Base-by-base conservation (phyloP, 805 yeast species). In the Ogataea methanolica region DNA sequence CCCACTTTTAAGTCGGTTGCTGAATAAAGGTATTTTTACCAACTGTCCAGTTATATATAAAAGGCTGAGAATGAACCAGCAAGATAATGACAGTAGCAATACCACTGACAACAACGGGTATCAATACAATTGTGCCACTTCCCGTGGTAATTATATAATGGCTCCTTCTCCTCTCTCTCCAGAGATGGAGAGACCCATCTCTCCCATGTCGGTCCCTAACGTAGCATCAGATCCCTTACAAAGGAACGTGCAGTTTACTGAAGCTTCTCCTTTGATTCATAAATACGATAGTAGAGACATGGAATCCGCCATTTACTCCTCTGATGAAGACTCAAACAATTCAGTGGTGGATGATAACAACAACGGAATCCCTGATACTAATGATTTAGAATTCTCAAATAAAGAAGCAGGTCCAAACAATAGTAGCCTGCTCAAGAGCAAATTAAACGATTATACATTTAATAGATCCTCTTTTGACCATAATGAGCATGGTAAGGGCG, bases 291-390 rank as follows among this genome's bases (percentile, higher is more conserved):
- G 41, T 26, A 8, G 17, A 17, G 49, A 49, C 7, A 36, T 48
- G 12, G 66, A 61, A 22, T 55, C 60, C 0, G 66, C 63, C 12
- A 50, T 62, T 7, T 43, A 52, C 19, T 44, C 63, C 1, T 54
- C 56, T 9, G 66, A 62, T 33, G 61, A 56, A 11, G 58, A 55
- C 5, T 48, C 41, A 19, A 39, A 34, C n/a, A 41, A 39, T 5
- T 50, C 45, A 7, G 44, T 16, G 21, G 21, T 35, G 37, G 21
- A 4, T 4, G 3, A 26, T 7, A 26, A 26, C 31, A 6, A 5
- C 31, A 35, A 34, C n/a, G 48, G 36, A 9, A 22, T 16, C 14
- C 36, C 33, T 39, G 15, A 35, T 39, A 14, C 39, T 37, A 39
- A 31, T 12, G 36, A 33, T 35, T 23, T 39, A n/a, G 33, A 33